Conservation (phyloP, 2,329 filamentous ascomycete genomes). For the Talaromyces islandicus region DNA sequence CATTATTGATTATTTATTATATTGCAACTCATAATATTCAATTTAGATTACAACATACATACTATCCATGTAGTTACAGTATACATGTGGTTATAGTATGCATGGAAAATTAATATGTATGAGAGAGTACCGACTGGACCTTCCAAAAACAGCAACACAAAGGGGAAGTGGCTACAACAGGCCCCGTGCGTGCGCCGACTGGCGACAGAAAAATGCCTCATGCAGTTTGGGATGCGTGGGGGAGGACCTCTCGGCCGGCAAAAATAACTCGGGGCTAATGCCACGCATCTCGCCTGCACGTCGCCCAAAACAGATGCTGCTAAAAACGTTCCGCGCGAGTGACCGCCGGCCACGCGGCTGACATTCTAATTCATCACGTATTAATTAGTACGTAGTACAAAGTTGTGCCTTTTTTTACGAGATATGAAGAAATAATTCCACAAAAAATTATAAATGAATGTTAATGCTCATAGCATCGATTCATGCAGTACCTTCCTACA, state of each 20-base stretch:
- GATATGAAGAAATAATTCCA: background rate
- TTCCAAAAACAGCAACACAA: conserved; percentile 1
- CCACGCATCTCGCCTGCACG: background rate
- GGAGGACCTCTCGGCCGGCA: too few relatives aligned
- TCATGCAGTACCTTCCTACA: too few relatives aligned
- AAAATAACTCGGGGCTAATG: background rate
- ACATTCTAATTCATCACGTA: background rate
- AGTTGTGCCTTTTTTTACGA: too few relatives aligned
- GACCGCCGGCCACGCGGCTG: background rate
- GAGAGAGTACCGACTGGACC: too few relatives aligned
- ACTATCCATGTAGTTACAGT: too few relatives aligned
- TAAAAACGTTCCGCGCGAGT: background rate
- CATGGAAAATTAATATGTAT: too few relatives aligned
- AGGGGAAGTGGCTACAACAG: background rate
- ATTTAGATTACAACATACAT: too few relatives aligned
- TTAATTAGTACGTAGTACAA: too few relatives aligned
- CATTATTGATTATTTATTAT: too few relatives aligned
- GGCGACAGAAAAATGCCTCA: conserved; percentile 6
- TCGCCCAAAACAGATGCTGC: conserved; percentile 7
- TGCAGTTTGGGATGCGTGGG: too few relatives aligned
- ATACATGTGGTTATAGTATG: too few relatives aligned
- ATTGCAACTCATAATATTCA: background rate
- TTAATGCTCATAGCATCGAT: too few relatives aligned
- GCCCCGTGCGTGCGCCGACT: background rate
- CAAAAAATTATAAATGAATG: background rate